These are phyloP conservation scores for Aspergillus pseudonomiae DNA, from an alignment of 2,329 filamentous ascomycete species.

Conservation along the genomic window DNA sequence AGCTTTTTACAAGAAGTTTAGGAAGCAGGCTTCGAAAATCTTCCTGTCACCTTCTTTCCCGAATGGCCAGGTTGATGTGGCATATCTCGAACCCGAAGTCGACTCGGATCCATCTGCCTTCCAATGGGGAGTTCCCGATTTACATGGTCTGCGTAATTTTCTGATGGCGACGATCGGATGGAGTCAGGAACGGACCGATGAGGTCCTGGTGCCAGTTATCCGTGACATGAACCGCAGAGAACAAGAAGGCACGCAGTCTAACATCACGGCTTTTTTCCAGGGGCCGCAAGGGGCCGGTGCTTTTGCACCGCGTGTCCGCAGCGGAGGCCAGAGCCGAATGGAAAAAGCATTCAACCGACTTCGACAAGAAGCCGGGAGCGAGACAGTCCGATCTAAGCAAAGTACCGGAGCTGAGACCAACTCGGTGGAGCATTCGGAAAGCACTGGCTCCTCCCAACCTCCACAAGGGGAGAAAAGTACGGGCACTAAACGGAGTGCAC, in stretches of 20 bases:
- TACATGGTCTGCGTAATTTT: constrained; percentile 80
- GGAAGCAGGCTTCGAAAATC: constrained; percentile 78
- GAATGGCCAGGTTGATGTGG: constrained; percentile 73
- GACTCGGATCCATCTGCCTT: constrained; percentile 78
- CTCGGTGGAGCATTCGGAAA: constrained; percentile 6
- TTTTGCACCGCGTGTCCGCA: constrained; percentile 70
- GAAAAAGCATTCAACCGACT: constrained; percentile 72
- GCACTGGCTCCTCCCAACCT: neutral
- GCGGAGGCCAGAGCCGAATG: constrained; percentile 71
- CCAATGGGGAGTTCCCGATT: constrained; percentile 93
- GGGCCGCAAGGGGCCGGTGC: constrained; percentile 62
- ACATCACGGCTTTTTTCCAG: constrained; percentile 91
- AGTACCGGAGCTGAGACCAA: constrained; percentile 5
- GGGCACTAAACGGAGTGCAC: constrained; percentile 20
- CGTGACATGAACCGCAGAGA: constrained; percentile 90
- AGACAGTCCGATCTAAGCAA: constrained; percentile 20
- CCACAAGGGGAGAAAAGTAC: constrained; percentile 18
- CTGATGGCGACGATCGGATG: constrained; percentile 93
- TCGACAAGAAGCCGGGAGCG: constrained; percentile 55
- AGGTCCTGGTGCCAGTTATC: constrained; percentile 93
- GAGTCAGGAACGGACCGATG: constrained; percentile 88
- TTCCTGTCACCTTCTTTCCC: constrained; percentile 85
- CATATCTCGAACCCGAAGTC: constrained; percentile 85
- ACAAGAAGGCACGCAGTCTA: constrained; percentile 88
- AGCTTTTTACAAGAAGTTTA: constrained; percentile 82